These are phyloP conservation scores for Fraxinus floribunda DNA, from an alignment of 305 asterid genomes.

Conservation along the genomic window DNA sequence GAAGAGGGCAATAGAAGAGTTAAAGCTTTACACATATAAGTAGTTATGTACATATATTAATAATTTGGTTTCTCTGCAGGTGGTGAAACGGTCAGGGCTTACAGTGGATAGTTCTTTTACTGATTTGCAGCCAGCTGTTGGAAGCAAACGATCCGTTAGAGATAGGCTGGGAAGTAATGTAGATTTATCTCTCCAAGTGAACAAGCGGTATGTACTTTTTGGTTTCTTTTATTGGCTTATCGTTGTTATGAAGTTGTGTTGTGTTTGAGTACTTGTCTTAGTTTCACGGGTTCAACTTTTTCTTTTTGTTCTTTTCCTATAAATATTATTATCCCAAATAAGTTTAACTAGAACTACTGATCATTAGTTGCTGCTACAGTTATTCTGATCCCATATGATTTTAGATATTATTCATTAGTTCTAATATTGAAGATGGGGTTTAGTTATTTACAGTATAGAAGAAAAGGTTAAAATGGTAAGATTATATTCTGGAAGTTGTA, in stretches of 20 bases:
- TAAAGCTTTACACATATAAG: background rate
- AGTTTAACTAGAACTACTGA: background rate
- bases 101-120: slow-evolving; percentile 32
- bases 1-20: background rate
- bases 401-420: background rate
- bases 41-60: background rate
- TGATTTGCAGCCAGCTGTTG: slow-evolving; percentile 41
- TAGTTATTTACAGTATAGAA: background rate
- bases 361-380: slow-evolving; percentile 6
- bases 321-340: background rate
- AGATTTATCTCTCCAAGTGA: slow-evolving; percentile 46
- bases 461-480: background rate
- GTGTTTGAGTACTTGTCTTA: slow-evolving; percentile 2
- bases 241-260: background rate
- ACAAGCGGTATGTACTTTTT: slow-evolving; percentile 56
- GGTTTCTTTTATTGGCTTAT: background rate
- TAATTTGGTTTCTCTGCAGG: slow-evolving; percentile 39
- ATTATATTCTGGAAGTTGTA: background rate
- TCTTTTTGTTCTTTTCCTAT: background rate
- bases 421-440: background rate
- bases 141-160: slow-evolving; percentile 68
- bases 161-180: slow-evolving; percentile 74
- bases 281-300: background rate
- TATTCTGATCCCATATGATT: background rate
- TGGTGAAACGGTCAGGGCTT: slow-evolving; percentile 64